Evolutionary conservation across 805 yeast genomes (phyloP).

Genomic region (Nakazawaea laoshanensis): DNA sequence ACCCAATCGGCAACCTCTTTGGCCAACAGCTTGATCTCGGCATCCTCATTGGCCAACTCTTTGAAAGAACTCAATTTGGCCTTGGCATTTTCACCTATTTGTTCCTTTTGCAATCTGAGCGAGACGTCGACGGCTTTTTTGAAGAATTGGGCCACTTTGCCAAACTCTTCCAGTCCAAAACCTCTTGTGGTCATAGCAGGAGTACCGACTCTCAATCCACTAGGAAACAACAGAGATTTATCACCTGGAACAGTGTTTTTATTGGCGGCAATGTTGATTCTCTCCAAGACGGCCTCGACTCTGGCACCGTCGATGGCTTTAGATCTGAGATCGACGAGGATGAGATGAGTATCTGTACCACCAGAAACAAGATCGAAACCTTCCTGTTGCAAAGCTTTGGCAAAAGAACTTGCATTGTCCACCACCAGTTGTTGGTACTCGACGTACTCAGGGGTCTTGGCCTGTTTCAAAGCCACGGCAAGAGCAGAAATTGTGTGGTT

Average conservation of each 20-base stretch:
- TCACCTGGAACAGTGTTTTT: conserved; percentile 98
- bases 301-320: conserved; percentile 95
- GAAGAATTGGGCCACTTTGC: conserved; percentile 70
- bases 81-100: conserved; percentile 49
- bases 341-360: conserved; percentile 98
- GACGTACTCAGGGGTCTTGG: conserved; percentile 81
- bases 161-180: conserved; percentile 69
- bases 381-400: conserved; percentile 56
- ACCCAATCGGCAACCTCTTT: conserved; percentile 69
- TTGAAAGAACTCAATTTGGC: conserved; percentile 64
- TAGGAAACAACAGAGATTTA: conserved; percentile 92
- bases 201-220: conserved; percentile 95
- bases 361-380: conserved; percentile 82
- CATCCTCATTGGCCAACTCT: conserved; percentile 54
- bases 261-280: conserved; percentile 90
- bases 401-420: conserved; percentile 81
- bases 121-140: conserved; percentile 72
- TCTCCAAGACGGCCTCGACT: conserved; percentile 90
- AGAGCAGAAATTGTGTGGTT: conserved; percentile 97
- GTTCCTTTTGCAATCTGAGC: conserved; percentile 47
- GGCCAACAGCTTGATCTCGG: conserved; percentile 51
- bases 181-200: conserved; percentile 99
- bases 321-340: conserved; percentile 79
- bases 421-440: conserved; percentile 85
- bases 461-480: conserved; percentile 95